Evolutionary conservation across 352 stramenopile species (phyloP), one percentile per base, ranked within the genome.

Genomic region (Globisporangium camurandrum): DNA sequence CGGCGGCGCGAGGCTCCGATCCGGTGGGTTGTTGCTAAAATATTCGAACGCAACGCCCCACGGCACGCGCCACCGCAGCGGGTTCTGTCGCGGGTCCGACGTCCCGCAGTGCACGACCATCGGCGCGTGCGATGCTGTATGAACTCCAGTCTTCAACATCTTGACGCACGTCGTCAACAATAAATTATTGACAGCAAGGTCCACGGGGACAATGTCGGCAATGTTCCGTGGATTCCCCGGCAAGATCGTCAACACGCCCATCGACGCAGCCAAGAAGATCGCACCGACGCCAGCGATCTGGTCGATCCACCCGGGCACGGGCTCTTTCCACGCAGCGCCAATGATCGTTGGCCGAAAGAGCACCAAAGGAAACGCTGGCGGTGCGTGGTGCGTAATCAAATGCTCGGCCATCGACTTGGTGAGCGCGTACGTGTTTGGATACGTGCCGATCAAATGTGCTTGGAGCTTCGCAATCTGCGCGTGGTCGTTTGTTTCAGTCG

Each of bases 361-460:
- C 24, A 91, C 66, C 23, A 94, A 51, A 19, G 83, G 80, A 9
- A 92, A 68, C 19, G 16, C 12, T 2, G 31, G n/a, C 1, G 55
- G 52, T 9, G 78, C 51, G 44, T 79, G 63, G 54, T 75, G 62
- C 39, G 78, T 57, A 24, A 92, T 43, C 26, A 94, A 48, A 31
- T 89, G 74, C 63, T 95, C 84, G 37, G 82, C 80, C 74, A 94
- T 93, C 16, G 80, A 88, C 62, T 95, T 93, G 57, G 83, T 95
- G 0, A 95, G 72, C 20, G 80, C 83, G 62, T 94, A 95, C 39
- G 84, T 95, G 62, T 95, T 95, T 7, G 83, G 81, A 65, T 92
- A 95, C 23, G 82, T 88, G 24, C 84, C 81, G 54, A 93, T 91
- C 27, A 94, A 61, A 43, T 92, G 86, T 16, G 87, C 68, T 30